Conservation (phyloP, 768 basidiomycete species). For the Amylocystis lapponica region DNA sequence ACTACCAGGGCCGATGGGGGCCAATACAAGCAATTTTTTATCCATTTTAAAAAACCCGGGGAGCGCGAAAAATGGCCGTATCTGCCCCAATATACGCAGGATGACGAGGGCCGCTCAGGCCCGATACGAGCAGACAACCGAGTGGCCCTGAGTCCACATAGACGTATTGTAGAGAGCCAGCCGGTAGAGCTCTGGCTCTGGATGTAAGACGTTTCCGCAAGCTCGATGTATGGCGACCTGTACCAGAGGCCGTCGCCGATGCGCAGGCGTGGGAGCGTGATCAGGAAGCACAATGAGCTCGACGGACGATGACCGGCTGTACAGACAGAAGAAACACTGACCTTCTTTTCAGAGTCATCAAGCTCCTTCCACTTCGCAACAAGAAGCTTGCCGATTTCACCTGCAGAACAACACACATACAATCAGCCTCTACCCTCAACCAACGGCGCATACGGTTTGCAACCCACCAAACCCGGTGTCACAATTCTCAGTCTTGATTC, state of each 20-base stretch:
- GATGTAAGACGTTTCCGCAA: conserved; percentile 78
- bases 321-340: conserved; percentile 32
- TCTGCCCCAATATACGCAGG: too few relatives aligned
- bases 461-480: conserved; percentile 82
- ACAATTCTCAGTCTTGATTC: conserved; percentile 93
- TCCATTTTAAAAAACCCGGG: too few relatives aligned
- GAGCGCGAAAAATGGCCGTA: too few relatives aligned
- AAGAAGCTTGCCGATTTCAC: conserved; percentile 90
- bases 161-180: conserved; percentile 45
- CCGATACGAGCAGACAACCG: too few relatives aligned
- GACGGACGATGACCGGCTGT: too few relatives aligned
- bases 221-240: conserved; percentile 88
- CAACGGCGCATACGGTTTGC: neutral
- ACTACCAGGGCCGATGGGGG: too few relatives aligned
- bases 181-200: conserved; percentile 55
- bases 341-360: conserved; percentile 87
- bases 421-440: neutral
- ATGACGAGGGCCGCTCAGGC: too few relatives aligned
- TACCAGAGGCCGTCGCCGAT: conserved; percentile 95
- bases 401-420: conserved; percentile 34
- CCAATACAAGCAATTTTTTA: too few relatives aligned
- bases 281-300: conserved; percentile 52
- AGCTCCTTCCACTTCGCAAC: conserved; percentile 98
- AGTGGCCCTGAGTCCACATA: too few relatives aligned
- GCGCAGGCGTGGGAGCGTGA: conserved; percentile 85